Evolutionary conservation across 306 rosid genomes (phyloP).

Genomic region (Cucurbita moschata): DNA sequence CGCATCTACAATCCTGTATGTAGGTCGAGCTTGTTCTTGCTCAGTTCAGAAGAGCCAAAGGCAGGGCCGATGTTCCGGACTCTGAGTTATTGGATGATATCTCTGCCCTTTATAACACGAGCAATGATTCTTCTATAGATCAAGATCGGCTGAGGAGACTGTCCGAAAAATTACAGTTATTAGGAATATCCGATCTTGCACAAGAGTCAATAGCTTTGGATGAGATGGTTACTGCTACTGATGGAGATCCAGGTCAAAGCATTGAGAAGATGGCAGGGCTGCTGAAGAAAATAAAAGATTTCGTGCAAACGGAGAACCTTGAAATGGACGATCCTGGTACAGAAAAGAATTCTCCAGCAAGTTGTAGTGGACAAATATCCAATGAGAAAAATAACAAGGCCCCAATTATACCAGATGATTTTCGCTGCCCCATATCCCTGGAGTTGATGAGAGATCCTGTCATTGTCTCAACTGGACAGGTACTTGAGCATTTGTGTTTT

Average conservation of each 20-base stretch:
- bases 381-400: constrained; percentile 37
- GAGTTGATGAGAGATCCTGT: constrained; percentile 96
- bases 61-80: constrained; percentile 57
- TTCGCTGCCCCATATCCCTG: constrained; percentile 89
- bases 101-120: constrained; percentile 33
- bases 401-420: constrained; percentile 69
- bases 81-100: constrained; percentile 61
- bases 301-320: constrained; percentile 67
- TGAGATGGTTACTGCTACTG: constrained; percentile 69
- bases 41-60: constrained; percentile 91
- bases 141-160: constrained; percentile 44
- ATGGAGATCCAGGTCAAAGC: constrained; percentile 79
- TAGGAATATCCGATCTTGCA: constrained; percentile 65
- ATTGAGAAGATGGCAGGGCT: constrained; percentile 77
- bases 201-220: constrained; percentile 85
- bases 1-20: constrained; percentile 10
- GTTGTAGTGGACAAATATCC: constrained; percentile 30
- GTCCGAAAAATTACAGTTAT: constrained; percentile 64
- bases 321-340: constrained; percentile 25
- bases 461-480: constrained; percentile 99
- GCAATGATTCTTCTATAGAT: constrained; percentile 37
- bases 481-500: constrained; percentile 18
- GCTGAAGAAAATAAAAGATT: constrained; percentile 71
- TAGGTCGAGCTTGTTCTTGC: constrained; percentile 93
- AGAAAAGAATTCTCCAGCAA: constrained; percentile 29